Conservation (phyloP, 768 basidiomycete species). For the Lentinula detonsa region DNA sequence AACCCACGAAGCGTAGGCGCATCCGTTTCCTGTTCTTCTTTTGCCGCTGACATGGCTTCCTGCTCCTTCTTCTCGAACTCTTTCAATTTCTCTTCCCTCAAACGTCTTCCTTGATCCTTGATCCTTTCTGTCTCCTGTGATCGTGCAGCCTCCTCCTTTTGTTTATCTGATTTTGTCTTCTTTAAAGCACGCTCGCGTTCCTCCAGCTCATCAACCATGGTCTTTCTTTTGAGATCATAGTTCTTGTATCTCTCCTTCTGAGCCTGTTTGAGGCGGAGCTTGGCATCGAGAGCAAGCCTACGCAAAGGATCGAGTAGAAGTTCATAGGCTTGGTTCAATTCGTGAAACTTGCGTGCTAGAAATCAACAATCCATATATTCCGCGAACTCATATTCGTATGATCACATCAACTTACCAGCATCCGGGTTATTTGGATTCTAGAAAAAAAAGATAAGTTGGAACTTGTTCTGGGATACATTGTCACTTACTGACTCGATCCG, state of each 20-base stretch:
- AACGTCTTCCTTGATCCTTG: constrained; percentile 64
- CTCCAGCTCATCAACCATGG: constrained; percentile 71
- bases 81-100: constrained; percentile 63
- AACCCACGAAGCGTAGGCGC: constrained; percentile 52
- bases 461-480: constrained; percentile 11
- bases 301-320: constrained; percentile 76
- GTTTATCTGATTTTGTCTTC: constrained; percentile 58
- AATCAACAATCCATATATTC: background rate
- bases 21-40: constrained; percentile 34
- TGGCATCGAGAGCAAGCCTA: constrained; percentile 74
- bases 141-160: constrained; percentile 46
- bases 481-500: constrained; percentile 60
- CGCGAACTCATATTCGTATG: background rate
- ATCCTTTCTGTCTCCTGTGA: constrained; percentile 65
- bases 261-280: constrained; percentile 64
- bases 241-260: constrained; percentile 62
- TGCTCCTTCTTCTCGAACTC: constrained; percentile 39
- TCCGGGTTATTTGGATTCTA: constrained; percentile 79
- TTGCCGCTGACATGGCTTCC: constrained; percentile 26
- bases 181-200: constrained; percentile 73
- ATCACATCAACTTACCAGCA: constrained; percentile 43
- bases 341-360: constrained; percentile 74
- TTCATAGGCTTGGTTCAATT: constrained; percentile 76
- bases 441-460: constrained; percentile 12
- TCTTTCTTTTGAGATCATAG: constrained; percentile 71